Evolutionary conservation across 108 stramenopile genomes (phyloP).

Genomic region (Pseudonitzschia multistriata): DNA sequence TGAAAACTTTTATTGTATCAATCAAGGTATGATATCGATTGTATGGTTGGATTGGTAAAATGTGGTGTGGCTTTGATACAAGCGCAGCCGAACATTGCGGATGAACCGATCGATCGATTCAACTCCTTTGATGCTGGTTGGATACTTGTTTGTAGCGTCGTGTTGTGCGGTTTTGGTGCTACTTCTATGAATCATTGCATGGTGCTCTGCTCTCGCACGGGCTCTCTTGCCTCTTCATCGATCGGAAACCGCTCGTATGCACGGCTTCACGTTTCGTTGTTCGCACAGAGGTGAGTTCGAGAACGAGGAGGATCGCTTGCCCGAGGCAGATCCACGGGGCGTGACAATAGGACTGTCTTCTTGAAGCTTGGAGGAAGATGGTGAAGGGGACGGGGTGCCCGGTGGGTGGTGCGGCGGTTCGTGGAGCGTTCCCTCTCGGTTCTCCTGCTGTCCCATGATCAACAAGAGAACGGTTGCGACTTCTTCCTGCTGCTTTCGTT

Average conservation of each 20-base stretch:
- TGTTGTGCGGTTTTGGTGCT: no score
- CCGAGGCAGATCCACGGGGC: slow-evolving; percentile 6
- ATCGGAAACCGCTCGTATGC: slow-evolving; percentile 10
- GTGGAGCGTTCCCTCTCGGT: neutral
- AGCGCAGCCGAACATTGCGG: neutral
- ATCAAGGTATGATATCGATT: neutral
- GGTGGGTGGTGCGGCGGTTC: neutral
- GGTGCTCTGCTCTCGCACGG: no score
- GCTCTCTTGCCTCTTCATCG: no score
- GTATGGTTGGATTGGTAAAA: no score
- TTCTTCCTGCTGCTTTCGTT: slow-evolving; percentile 21
- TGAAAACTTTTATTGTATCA: neutral
- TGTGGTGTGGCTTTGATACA: neutral
- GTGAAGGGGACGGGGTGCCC: neutral
- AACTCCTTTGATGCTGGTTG: neutral
- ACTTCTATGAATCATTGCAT: no score
- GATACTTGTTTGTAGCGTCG: no score
- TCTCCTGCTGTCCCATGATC: slow-evolving; percentile 4
- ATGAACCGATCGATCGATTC: neutral
- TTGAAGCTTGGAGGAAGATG: neutral
- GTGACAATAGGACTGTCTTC: slow-evolving; percentile 14
- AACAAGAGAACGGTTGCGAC: slow-evolving; percentile 8
- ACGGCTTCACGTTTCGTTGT: slow-evolving; percentile 7
- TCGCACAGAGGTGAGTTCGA: neutral
- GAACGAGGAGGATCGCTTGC: neutral